Percentiles rank a stretch among this genome's conserved stretches.
Evolutionary conservation across 2,329 filamentous ascomycete genomes (phyloP).

Genomic region (Xylariales sp.): DNA sequence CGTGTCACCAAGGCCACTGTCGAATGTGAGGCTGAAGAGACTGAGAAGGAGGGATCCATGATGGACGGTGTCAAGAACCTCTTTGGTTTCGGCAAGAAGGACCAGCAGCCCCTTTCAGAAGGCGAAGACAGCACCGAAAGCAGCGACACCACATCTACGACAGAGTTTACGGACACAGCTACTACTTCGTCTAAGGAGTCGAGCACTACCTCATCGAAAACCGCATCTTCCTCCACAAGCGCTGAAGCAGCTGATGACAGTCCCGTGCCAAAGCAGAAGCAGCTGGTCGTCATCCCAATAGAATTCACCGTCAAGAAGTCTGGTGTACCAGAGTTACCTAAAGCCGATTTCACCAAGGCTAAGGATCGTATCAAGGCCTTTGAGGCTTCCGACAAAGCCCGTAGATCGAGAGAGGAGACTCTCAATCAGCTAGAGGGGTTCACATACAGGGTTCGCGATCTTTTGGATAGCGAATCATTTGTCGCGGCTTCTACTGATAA

Average conservation of each 20-base stretch:
- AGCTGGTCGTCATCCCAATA: conserved; percentile 52
- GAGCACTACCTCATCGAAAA: conserved; percentile 39
- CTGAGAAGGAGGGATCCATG: conserved; percentile 66
- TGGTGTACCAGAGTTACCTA: conserved; percentile 45
- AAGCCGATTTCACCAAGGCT: conserved; percentile 43
- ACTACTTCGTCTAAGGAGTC: conserved; percentile 36
- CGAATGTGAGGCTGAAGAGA: conserved; percentile 75
- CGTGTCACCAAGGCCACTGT: conserved; percentile 71
- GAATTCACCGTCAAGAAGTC: conserved; percentile 43
- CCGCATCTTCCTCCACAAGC: conserved; percentile 27
- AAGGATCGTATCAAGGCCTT: conserved; percentile 78
- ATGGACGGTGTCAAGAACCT: conserved; percentile 95
- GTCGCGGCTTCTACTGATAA: conserved; percentile 63
- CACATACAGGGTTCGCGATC: conserved; percentile 82
- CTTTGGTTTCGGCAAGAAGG: conserved; percentile 89
- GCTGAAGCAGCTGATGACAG: conserved; percentile 47
- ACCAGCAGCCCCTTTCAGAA: conserved; percentile 69
- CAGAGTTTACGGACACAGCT: conserved; percentile 26
- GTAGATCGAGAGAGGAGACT: conserved; percentile 74
- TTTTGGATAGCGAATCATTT: conserved; percentile 74
- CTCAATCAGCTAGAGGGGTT: conserved; percentile 91
- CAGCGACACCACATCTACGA: conserved; percentile 30
- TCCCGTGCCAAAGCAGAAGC: conserved; percentile 53
- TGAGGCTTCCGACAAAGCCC: conserved; percentile 75
- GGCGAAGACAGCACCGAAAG: conserved; percentile 47